phyloP scores from a whole-genome alignment of 441 rosid species.

The Arabidopsis hybrid region DNA sequence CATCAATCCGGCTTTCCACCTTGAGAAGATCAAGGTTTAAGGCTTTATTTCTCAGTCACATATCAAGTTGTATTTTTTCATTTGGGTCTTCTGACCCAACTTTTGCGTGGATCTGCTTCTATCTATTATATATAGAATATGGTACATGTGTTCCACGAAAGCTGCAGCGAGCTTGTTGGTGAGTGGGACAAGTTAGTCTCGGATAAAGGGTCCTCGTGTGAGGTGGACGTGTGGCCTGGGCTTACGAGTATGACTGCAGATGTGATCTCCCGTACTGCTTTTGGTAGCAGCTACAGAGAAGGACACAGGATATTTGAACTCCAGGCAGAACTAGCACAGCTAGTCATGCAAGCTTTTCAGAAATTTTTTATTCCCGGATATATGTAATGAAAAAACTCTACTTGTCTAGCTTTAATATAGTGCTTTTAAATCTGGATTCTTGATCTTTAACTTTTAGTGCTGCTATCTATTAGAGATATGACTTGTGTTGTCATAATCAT shows the following conservation, averaged over 20 bases:
- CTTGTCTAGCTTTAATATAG: too few relatives aligned
- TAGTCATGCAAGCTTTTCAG: slow-evolving; percentile 12
- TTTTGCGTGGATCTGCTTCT: too few relatives aligned
- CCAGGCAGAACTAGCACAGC: slow-evolving; percentile 42
- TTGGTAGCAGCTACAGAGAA: slow-evolving; percentile 60
- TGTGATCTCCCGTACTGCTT: slow-evolving; percentile 57
- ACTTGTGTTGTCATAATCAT: neutral
- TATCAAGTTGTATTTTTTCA: too few relatives aligned
- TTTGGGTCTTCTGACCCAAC: too few relatives aligned
- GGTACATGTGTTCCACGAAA: too few relatives aligned
- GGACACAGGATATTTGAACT: slow-evolving; percentile 57
- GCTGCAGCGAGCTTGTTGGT: too few relatives aligned
- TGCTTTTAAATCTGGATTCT: too few relatives aligned
- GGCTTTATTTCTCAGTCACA: too few relatives aligned
- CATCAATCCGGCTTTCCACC: too few relatives aligned
- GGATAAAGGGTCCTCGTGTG: too few relatives aligned
- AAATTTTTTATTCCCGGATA: slow-evolving; percentile 51
- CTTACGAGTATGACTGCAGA: slow-evolving; percentile 51
- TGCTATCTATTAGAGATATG: neutral
- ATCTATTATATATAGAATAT: too few relatives aligned
- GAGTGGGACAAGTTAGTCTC: slow-evolving; percentile 34
- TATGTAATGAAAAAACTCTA: slow-evolving; percentile 36
- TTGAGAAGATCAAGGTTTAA: too few relatives aligned
- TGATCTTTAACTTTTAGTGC: neutral
- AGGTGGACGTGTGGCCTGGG: slow-evolving; percentile 22